Conservation (phyloP, 129 eudicot genomes). For the Erigeron canadensis region DNA sequence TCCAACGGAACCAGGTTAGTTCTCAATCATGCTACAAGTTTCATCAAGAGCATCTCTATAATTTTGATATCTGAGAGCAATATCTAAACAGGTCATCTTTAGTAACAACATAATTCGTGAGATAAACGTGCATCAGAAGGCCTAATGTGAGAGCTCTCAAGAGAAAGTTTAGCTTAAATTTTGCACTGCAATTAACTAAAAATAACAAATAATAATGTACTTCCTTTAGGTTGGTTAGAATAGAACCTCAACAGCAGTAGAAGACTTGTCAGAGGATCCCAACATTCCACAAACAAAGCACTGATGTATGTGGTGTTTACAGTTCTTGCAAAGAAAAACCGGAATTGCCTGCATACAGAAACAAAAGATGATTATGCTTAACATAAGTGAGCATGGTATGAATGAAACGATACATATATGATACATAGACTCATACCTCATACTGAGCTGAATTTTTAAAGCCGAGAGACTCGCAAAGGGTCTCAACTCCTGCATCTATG, state of each 20-base stretch:
- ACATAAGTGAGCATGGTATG: background rate
- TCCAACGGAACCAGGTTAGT: background rate
- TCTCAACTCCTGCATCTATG: conserved; percentile 48
- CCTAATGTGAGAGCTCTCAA: too few species aligned
- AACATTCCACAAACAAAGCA: conserved; percentile 71
- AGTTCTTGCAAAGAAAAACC: conserved; percentile 62
- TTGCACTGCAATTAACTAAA: background rate
- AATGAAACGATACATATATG: conserved; percentile 9
- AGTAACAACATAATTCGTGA: too few species aligned
- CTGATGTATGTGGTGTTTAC: conserved; percentile 72
- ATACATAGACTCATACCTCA: conserved; percentile 47
- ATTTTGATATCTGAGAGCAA: background rate
- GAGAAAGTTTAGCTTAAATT: too few species aligned
- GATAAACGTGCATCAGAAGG: too few species aligned
- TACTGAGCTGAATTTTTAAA: conserved; percentile 47
- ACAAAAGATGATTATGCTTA: conserved; percentile 5
- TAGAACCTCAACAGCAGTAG: conserved; percentile 57
- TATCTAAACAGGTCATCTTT: background rate
- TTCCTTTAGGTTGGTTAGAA: conserved; percentile 7
- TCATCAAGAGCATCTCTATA: background rate
- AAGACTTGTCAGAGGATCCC: conserved; percentile 76
- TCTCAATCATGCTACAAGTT: background rate
- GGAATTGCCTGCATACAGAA: conserved; percentile 49
- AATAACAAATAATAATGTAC: background rate
- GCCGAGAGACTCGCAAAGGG: conserved; percentile 69